Evolutionary conservation across 805 yeast genomes (phyloP), one percentile per base, ranked within the genome.

Genomic region (Teunomyces atbi): DNA sequence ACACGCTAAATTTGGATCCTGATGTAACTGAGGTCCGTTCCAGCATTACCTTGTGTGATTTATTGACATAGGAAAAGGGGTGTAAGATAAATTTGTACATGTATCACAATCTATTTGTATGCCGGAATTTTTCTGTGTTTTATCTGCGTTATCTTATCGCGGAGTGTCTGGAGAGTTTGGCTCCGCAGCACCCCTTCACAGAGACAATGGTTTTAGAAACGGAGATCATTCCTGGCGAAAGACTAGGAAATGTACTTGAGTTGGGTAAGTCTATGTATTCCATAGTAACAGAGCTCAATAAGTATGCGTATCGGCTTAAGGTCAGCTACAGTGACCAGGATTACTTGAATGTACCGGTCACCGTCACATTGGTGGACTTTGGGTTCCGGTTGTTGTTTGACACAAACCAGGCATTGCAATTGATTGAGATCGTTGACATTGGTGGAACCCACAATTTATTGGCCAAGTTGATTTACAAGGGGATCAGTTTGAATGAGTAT

Each of bases 261-360:
- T 54, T 71, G 18, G 72, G 73, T 5, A 51, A 51, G 23, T 56
- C 62, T 42, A 55, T 71, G 52, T 64, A 60, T 44, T 43, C 55
- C 35, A 58, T 66, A 5, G 53, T 68, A 35, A 51, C 58, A 41
- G 56, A 52, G 19, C 50, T 67, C 33, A 51, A 53, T 33, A 54
- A 58, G 39, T 59, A 54, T 52, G 58, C 67, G 45, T 62, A 62
- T 46, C 58, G 60, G 40, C 49, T 66, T 23, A 55, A 57, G n/a
- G 49, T 71, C 29, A 50, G 60, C 18, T 71, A 69, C 48, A 58
- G 65, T n/a, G 56, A 57, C 15, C 50, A 47, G 21, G 53, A 64
- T 35, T 68, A 62, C 48, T 52, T 68, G 12, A 53, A 63, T 23
- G 57, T 61, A 1, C 76, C 77, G 2, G 56, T 69, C 5, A 41